phyloP scores from a whole-genome alignment of 2,329 filamentous ascomycete species.

The Neonectria sp. region DNA sequence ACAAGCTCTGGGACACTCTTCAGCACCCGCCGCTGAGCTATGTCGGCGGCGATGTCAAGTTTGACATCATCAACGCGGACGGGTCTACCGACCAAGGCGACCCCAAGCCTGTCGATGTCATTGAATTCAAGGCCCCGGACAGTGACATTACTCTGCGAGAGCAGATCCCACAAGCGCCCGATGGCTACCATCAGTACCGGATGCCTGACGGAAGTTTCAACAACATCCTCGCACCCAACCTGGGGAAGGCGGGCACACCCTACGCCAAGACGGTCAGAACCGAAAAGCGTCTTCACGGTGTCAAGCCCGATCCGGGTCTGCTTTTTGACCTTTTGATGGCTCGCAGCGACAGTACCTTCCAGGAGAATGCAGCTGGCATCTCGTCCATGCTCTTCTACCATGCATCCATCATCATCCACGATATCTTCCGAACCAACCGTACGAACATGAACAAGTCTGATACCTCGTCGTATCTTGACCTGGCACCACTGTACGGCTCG shows the following conservation, averaged over 20 bases:
- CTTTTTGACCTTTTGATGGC: constrained; percentile 79
- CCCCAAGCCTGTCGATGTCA: constrained; percentile 49
- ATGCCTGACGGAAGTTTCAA: constrained; percentile 61
- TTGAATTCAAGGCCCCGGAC: constrained; percentile 58
- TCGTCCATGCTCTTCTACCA: constrained; percentile 84
- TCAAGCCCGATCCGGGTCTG: constrained; percentile 75
- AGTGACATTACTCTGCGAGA: constrained; percentile 55
- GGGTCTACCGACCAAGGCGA: constrained; percentile 53
- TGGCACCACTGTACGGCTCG: constrained; percentile 81
- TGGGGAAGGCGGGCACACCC: constrained; percentile 76
- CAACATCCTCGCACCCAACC: constrained; percentile 73
- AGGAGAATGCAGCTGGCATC: constrained; percentile 79
- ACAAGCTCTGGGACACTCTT: constrained; percentile 68
- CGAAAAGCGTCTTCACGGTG: constrained; percentile 68
- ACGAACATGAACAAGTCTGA: constrained; percentile 74
- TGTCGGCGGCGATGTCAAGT: constrained; percentile 59
- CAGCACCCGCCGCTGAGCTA: constrained; percentile 67
- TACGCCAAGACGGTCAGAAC: constrained; percentile 79
- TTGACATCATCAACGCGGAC: constrained; percentile 51
- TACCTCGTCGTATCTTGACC: constrained; percentile 82
- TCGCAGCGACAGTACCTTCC: constrained; percentile 64
- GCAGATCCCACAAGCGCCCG: constrained; percentile 53
- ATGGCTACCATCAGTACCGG: constrained; percentile 54
- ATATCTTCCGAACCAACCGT: constrained; percentile 63
- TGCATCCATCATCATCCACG: constrained; percentile 71